Evolutionary conservation across 768 basidiomycete genomes (phyloP), one percentile per base, ranked within the genome.

Genomic region (Sporobolomyces roseus): DNA sequence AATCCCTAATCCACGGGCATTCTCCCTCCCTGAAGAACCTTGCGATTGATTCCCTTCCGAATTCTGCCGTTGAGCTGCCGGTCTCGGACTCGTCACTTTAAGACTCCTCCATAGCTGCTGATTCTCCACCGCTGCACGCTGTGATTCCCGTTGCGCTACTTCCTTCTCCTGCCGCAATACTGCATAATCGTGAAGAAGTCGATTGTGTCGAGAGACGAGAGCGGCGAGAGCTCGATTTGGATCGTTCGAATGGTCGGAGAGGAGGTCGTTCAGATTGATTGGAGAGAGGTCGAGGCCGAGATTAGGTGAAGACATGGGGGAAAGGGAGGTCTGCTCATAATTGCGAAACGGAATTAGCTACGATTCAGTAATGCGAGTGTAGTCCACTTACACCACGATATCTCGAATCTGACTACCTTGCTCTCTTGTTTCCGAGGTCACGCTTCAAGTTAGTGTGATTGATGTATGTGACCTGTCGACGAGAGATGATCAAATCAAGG

Each of bases 91-190:
- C 46, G 65, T 50, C 1, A 50, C 51, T 65, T 72, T 72, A 30
- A 72, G 29, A 14, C 54, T 63, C 45, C 67, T 50, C 71, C 71
- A 72, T n/a, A 72, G 59, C 50, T 63, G 63, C 29, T 63, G 52
- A 29, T 72, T 72, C 67, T 72, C 71, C 19, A 38, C 27, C 1
- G 60, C 67, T 25, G 46, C 45, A 3, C 67, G 41, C 45, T 72
- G 61, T 1, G 61, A 51, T 23, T 55, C 54, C 3, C 45, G 48
- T 13, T 51, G 27, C 1, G 67, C 67, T 2, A 49, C 50, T 2
- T 53, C 56, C 32, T 54, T 55, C 14, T 64, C 65, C 27, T 61
- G 62, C 9, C 29, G 19, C 16, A 67, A 36, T 23, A 38, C 46
- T 23, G 62, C 38, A 41, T 43, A 41, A 27, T 60, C 51, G 14